Conservation (phyloP, 169 alveolate genomes). For the Eimeria brunetti region DNA sequence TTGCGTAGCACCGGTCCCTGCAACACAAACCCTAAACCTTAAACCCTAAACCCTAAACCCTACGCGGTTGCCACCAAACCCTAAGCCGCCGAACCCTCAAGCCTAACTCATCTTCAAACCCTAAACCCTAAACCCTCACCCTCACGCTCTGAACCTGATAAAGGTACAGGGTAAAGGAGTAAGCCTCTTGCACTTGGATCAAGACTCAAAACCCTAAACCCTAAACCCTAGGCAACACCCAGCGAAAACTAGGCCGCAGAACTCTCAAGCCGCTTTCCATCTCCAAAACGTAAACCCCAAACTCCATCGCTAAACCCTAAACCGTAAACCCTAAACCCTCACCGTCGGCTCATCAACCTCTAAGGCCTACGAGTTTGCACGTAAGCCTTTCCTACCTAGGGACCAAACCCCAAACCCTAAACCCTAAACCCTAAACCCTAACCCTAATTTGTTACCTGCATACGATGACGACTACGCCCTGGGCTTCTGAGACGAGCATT, state of each 20-base stretch:
- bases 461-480: neutral
- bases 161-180: too few species aligned
- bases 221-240: neutral
- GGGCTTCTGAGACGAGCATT: neutral
- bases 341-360: too few species aligned
- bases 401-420: conserved; percentile 28
- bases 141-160: too few species aligned
- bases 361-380: neutral
- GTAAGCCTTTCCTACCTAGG: too few species aligned
- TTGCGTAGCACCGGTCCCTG: conserved; percentile 14
- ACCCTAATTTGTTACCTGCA: neutral
- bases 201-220: conserved; percentile 16
- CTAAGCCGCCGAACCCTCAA: neutral
- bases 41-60: conserved; percentile 14
- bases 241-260: neutral
- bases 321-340: too few species aligned
- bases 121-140: neutral
- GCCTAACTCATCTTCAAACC: neutral
- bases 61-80: neutral
- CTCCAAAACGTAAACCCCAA: neutral
- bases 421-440: neutral
- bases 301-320: neutral
- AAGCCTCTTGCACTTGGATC: too few species aligned
- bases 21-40: conserved; percentile 14
- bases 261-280: neutral